Evolutionary conservation across 2,329 filamentous ascomycete species (phyloP), one percentile per base, ranked within the genome.

Genomic region (Tolypocladium amazonense): DNA sequence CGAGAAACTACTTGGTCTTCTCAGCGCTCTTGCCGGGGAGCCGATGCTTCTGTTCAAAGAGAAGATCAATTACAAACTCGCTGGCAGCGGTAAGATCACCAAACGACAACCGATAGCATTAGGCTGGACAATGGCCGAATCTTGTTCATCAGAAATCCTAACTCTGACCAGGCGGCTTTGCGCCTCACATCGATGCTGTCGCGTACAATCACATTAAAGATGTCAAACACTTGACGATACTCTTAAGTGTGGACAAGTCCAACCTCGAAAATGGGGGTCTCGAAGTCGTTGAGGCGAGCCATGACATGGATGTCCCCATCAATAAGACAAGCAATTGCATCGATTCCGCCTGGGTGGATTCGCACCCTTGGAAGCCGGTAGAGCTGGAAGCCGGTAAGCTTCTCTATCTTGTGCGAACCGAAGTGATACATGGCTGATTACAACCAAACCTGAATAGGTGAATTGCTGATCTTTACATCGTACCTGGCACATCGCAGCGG

Each of bases 51-150:
- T 65, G 14, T 65, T 64, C 58, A 65, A 65, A 50, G 63, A 65
- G 47, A 65, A 65, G 57, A 65, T 65, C 45, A 65, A 65, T 58
- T 65, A 65, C 56, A 65, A 65, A 58, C 59, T 65, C 25, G 58
- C 63, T 4, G 62, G 63, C 25, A 65, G 63, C 43, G 63, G 62
- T 61, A 54, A 50, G 58, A 23, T 38, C 8, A 9, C 20, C 5
- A n/a, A 35, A 18, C 33, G 4, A 33, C 0, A n/a, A 20, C 9
- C 33, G 9, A 33, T 25, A 12, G 11, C 9, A 5, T n/a, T 15
- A 23, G 4, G 30, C 4, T 25, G n/a, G 43, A 45, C 8, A 4
- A 7, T 25, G n/a, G 18, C 38, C 38, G 18, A 39, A 18, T 18
- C 15, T 18, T 39, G 18, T 4, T 15, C 4, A 18, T 39, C 15